A percentile compares a stretch with the other conserved stretches of the same genome.
These are phyloP conservation scores for Alternaria gansuensis DNA, from an alignment of 2,329 filamentous ascomycete species.

Conservation along the genomic window DNA sequence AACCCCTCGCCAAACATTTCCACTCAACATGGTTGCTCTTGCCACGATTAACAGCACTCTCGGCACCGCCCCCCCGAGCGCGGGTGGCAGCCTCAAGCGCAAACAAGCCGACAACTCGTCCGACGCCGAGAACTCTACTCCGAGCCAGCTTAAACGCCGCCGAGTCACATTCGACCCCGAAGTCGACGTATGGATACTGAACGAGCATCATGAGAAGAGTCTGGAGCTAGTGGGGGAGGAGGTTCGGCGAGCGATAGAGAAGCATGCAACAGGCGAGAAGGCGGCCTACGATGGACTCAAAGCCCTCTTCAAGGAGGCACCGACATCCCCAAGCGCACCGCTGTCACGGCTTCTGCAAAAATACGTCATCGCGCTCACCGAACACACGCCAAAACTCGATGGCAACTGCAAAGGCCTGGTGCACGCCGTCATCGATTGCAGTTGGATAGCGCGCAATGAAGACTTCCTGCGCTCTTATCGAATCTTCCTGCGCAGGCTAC, in stretches of 20 bases:
- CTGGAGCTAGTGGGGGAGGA: slow-evolving; percentile 68
- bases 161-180: slow-evolving; percentile 61
- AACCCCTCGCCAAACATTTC: slow-evolving; percentile 24
- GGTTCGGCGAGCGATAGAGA: slow-evolving; percentile 66
- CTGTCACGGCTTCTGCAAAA: slow-evolving; percentile 63
- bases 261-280: slow-evolving; percentile 63
- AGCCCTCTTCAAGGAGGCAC: slow-evolving; percentile 61
- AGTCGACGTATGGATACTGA: slow-evolving; percentile 57
- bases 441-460: slow-evolving; percentile 70
- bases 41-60: slow-evolving; percentile 42
- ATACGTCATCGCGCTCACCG: slow-evolving; percentile 66
- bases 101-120: slow-evolving; percentile 45
- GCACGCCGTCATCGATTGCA: slow-evolving; percentile 64
- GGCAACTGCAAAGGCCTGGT: slow-evolving; percentile 67
- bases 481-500: slow-evolving; percentile 68
- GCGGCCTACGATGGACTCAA: slow-evolving; percentile 66
- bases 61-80: slow-evolving; percentile 42
- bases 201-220: slow-evolving; percentile 61
- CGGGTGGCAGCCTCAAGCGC: slow-evolving; percentile 51
- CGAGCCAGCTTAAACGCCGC: slow-evolving; percentile 55
- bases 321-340: slow-evolving; percentile 60
- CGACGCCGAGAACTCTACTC: slow-evolving; percentile 45
- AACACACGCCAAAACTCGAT: slow-evolving; percentile 65
- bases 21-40: slow-evolving; percentile 51
- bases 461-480: slow-evolving; percentile 66